Conservation (phyloP, 176 grass and related monocot species). For the Hordeum marinum region DNA sequence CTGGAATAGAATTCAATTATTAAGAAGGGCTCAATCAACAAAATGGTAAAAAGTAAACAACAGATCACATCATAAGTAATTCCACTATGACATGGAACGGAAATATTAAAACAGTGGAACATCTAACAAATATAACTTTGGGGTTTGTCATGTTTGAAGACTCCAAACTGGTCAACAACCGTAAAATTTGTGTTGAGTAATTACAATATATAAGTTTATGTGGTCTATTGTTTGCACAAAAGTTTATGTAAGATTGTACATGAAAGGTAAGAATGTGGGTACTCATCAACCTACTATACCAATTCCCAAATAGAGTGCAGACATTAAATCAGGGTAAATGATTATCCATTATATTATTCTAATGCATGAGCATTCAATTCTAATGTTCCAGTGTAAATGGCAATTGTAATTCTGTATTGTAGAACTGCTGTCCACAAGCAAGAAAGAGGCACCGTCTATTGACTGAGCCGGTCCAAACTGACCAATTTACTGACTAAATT, state of each 20-base stretch:
- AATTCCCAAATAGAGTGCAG: not conserved
- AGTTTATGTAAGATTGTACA: not conserved
- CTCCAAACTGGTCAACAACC: not conserved
- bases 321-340: not conserved
- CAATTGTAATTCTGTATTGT: not conserved
- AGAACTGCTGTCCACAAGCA: too few species aligned
- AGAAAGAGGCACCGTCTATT: not conserved
- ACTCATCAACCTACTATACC: not conserved
- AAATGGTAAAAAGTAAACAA: not conserved
- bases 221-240: not conserved
- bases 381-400: not conserved
- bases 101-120: not conserved
- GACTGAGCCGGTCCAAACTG: not conserved
- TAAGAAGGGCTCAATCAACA: slow-evolving; percentile 3
- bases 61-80: not conserved
- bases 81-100: not conserved
- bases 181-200: not conserved
- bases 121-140: not conserved
- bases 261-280: not conserved
- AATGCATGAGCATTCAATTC: not conserved
- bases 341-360: not conserved
- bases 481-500: not conserved
- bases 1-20: slow-evolving; percentile 44
- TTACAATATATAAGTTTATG: too few species aligned
- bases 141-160: not conserved